phyloP scores from a whole-genome alignment of 2,329 filamentous ascomycete genomes.

The Scopulariopsis brevicaulis region DNA sequence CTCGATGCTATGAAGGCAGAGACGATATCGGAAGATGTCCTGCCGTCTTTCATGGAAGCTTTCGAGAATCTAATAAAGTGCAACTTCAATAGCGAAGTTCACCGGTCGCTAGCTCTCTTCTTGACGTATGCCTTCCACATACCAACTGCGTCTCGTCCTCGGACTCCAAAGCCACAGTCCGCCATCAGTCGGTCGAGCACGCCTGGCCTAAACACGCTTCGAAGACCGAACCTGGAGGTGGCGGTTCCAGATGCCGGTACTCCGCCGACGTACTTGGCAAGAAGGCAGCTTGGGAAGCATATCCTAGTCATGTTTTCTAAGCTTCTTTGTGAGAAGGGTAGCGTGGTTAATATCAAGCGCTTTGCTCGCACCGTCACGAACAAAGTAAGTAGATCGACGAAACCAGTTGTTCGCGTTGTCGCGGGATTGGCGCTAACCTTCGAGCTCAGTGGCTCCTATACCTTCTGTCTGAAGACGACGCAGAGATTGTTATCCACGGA shows the following conservation, averaged over 20 bases:
- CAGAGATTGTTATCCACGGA: slow-evolving; percentile 70
- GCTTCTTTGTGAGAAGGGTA: slow-evolving; percentile 64
- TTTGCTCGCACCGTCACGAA: slow-evolving; percentile 94
- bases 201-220: slow-evolving; percentile 15
- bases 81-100: slow-evolving; percentile 72
- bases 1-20: slow-evolving; percentile 87
- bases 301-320: slow-evolving; percentile 69
- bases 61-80: slow-evolving; percentile 71
- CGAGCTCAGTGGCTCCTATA: slow-evolving; percentile 70
- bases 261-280: slow-evolving; percentile 34
- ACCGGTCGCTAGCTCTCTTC: slow-evolving; percentile 79
- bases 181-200: slow-evolving; percentile 27
- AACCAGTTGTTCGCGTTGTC: slow-evolving; percentile 6
- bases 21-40: slow-evolving; percentile 56
- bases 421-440: slow-evolving; percentile 14
- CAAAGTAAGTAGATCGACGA: slow-evolving; percentile 46
- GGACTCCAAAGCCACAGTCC: slow-evolving; percentile 36
- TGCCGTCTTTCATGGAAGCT: slow-evolving; percentile 66
- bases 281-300: slow-evolving; percentile 60
- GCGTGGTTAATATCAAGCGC: slow-evolving; percentile 60
- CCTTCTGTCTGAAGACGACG: slow-evolving; percentile 75
- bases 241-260: slow-evolving; percentile 15
- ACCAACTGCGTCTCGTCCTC: slow-evolving; percentile 31
- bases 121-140: slow-evolving; percentile 83
- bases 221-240: slow-evolving; percentile 6